Evolutionary conservation across 1,284 basidiomycete species (phyloP), one percentile per base, ranked within the genome.

Genomic region (Ustilago cynodontis): DNA sequence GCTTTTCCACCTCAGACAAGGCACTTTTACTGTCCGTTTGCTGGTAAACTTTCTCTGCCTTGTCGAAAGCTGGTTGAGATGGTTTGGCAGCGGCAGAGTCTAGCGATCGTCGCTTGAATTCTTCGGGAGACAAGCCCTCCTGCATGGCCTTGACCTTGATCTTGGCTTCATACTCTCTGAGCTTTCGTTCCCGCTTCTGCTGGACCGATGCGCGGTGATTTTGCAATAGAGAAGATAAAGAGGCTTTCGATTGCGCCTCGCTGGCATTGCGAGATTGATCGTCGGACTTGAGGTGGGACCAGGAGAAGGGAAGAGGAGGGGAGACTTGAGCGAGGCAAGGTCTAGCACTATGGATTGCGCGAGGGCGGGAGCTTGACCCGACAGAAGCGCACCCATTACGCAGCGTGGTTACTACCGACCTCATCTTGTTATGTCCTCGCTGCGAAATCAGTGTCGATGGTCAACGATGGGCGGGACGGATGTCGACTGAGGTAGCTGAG

Each of bases 111-210:
- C 61, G 62, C 51, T 67, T 47, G 39, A 80, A 71, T 59, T 82
- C 79, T 35, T 82, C 82, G 11, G 74, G 67, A 16, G 68, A 68
- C 20, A 63, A 14, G n/a, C 80, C 76, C 59, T 80, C 33, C 54
- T 81, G 71, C 60, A 77, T 66, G 11, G 82, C 83, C 61, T 84
- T 85, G 49, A 75, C 69, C 59, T 74, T 65, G 49, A 85, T 76
- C 65, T 78, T 78, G 45, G 61, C 75, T 41, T 77, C 71, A 57
- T 85, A 85, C 70, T 85, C 68, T n/a, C 53, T 63, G 10, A 85
- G 59, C 50, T 84, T 81, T 1, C 68, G 54, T 5, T 82, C 76
- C 13, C 76, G 70, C 60, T 81, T 80, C 11, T 59, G 60, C 29
- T 82, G 56, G 0, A 75, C 43, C 3, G 53, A 60, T 2, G 64